A percentile compares a stretch with the other conserved stretches of the same genome.
These are phyloP conservation scores for Chaetomium globosum DNA, from an alignment of 2,329 filamentous ascomycete genomes.

Conservation along the genomic window DNA sequence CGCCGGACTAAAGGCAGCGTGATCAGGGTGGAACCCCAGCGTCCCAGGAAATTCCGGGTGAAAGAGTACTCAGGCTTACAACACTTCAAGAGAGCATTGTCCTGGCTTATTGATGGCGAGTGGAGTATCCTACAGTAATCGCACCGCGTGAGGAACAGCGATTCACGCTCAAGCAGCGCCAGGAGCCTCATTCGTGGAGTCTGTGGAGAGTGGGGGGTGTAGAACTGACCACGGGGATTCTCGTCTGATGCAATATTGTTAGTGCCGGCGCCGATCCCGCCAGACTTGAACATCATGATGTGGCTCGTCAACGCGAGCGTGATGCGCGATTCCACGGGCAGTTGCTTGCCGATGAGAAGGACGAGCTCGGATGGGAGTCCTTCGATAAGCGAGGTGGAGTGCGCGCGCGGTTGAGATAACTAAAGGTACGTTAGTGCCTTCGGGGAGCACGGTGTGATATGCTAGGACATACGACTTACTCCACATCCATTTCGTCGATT, in stretches of 20 bases:
- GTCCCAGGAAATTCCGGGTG: no score
- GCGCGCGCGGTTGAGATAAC: neutral
- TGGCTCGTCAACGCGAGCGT: neutral
- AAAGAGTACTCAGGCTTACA: no score
- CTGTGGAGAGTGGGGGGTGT: no score
- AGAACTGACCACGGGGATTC: neutral
- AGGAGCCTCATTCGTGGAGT: neutral
- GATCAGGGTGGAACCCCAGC: neutral
- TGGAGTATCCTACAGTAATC: neutral
- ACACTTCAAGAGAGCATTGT: neutral
- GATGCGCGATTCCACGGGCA: neutral
- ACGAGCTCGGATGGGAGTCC: neutral
- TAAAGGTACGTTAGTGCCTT: neutral
- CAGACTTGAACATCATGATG: neutral
- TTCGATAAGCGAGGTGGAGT: neutral
- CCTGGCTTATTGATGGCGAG: neutral
- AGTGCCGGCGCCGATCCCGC: neutral
- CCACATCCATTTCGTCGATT: neutral
- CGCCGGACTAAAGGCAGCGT: neutral
- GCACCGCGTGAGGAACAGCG: neutral
- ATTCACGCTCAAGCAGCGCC: neutral
- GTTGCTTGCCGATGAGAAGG: neutral
- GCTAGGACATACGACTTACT: neutral
- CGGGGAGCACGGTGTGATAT: neutral
- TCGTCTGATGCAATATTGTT: neutral